phyloP scores from a whole-genome alignment of 441 rosid species.

The Codiaeum variegatum region DNA sequence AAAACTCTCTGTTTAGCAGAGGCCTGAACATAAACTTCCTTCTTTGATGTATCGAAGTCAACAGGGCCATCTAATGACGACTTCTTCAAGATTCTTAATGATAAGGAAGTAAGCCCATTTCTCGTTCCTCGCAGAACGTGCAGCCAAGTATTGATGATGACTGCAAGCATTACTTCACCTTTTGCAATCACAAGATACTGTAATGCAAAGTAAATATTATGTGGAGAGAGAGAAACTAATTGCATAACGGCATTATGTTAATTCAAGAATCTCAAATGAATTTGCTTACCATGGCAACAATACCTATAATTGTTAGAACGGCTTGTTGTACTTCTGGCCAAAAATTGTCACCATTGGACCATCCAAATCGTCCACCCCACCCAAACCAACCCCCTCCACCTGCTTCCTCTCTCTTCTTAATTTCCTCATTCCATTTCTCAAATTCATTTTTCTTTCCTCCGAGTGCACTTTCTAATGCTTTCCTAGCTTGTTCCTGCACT shows the following conservation, averaged over 20 bases:
- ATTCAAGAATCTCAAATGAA: constrained; percentile 9
- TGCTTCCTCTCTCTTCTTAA: constrained; percentile 76
- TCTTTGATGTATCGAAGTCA: constrained; percentile 28
- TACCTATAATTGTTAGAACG: constrained; percentile 54
- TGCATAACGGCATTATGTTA: neutral
- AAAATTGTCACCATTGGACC: constrained; percentile 73
- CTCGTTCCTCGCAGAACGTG: constrained; percentile 64
- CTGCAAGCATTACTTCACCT: constrained; percentile 67
- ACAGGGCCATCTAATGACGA: constrained; percentile 23
- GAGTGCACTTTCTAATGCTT: constrained; percentile 80
- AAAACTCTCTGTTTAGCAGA: constrained; percentile 76
- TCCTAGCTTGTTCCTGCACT: constrained; percentile 79
- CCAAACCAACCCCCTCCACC: constrained; percentile 91
- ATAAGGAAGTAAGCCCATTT: constrained; percentile 42
- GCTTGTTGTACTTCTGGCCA: constrained; percentile 73
- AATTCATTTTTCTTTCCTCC: constrained; percentile 81
- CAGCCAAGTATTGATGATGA: constrained; percentile 64
- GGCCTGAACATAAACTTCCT: constrained; percentile 29
- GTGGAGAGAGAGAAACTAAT: neutral
- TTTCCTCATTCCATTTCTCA: constrained; percentile 81
- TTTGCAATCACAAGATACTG: constrained; percentile 74
- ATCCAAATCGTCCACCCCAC: constrained; percentile 68
- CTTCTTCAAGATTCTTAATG: constrained; percentile 44
- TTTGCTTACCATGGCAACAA: constrained; percentile 58
- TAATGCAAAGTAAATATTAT: constrained; percentile 23